phyloP scores from a whole-genome alignment of 2,329 filamentous ascomycete genomes.

The Penicillium sclerotigenum region DNA sequence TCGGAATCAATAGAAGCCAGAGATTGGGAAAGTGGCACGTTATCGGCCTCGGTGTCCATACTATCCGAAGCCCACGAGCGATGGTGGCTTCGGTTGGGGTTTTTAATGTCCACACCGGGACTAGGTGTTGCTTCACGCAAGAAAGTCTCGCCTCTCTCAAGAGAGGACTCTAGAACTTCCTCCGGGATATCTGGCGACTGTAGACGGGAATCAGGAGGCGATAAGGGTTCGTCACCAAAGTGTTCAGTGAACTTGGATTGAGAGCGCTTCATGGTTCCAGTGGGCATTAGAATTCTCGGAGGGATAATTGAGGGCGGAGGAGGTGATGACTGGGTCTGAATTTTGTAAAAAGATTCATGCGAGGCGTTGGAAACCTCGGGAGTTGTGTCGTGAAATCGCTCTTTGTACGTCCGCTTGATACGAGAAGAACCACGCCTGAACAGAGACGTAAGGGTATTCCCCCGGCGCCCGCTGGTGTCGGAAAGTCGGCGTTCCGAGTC shows the following conservation, averaged over 20 bases:
- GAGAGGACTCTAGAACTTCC: slow-evolving; percentile 20
- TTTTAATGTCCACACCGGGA: slow-evolving; percentile 30
- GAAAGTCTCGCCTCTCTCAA: slow-evolving; percentile 24
- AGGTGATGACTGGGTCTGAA: slow-evolving; percentile 50
- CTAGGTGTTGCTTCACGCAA: slow-evolving; percentile 25
- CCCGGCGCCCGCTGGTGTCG: slow-evolving; percentile 49
- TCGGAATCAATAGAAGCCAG: slow-evolving; percentile 94
- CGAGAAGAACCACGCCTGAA: slow-evolving; percentile 64
- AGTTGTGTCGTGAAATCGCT: slow-evolving; percentile 51
- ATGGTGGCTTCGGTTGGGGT: slow-evolving; percentile 28
- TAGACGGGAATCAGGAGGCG: slow-evolving; percentile 77
- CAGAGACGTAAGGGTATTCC: slow-evolving; percentile 65
- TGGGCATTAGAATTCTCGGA: slow-evolving; percentile 45
- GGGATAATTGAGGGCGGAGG: slow-evolving; percentile 33
- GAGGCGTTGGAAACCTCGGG: slow-evolving; percentile 92
- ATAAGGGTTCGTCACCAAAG: slow-evolving; percentile 78
- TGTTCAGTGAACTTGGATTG: slow-evolving; percentile 92
- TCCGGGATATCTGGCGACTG: slow-evolving; percentile 68
- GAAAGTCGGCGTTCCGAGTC: slow-evolving; percentile 55
- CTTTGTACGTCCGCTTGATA: slow-evolving; percentile 54
- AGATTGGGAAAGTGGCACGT: slow-evolving; percentile 66
- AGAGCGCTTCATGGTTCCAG: slow-evolving; percentile 68
- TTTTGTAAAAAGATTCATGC: slow-evolving; percentile 73
- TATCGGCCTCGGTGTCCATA: slow-evolving; percentile 52
- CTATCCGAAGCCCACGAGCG: slow-evolving; percentile 39